Evolutionary conservation across 1,284 basidiomycete genomes (phyloP), one percentile per base, ranked within the genome.

Genomic region (Pseudozyma flocculosa): DNA sequence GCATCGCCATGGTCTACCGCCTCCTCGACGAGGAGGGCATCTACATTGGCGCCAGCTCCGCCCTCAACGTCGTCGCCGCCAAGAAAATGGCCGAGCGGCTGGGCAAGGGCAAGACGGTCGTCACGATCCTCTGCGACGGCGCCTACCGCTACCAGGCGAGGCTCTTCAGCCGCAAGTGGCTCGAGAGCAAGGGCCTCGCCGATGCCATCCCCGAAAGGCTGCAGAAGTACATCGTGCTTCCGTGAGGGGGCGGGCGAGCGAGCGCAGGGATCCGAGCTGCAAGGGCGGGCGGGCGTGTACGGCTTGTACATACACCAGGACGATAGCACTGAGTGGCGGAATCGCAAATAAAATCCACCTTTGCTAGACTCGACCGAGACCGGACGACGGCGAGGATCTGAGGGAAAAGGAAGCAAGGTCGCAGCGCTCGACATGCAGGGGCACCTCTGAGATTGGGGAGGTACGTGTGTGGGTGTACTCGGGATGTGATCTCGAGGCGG

Each of bases 81-180:
- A 85, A 86, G 19, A 87, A 95, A 78, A 84, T 98, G 46, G 94
- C 92, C 0, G 82, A 86, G 73, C 87, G 87, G 73, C 83, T 97
- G 14, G 93, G 92, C 22, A 80, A 75, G 80, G 90, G 92, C 30
- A 89, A 71, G 51, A 91, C 84, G 11, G 83, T 98, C 38, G 92
- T 88, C 5, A 98, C 95, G 3, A 85, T 97, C 50, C 80, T 98
- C 36, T 92, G 89, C 78, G 94, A 97, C 76, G 93, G 93, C 22
- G 94, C 94, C 36, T 94, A 96, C 76, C 84, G 94, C 72, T 98
- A 98, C 78, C 95, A 98, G 81, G 92, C 89, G 54, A 84, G 95
- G 13, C 82, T 98, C 40, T 97, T 97, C 82, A 95, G 91, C n/a
- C 88, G 89, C 78, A 85, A 86, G 69, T 99, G 95, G 95, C 81